Evolutionary conservation across 371 early-diverging fungal genomes (phyloP).

Genomic region (Capniomyces stellatus): DNA sequence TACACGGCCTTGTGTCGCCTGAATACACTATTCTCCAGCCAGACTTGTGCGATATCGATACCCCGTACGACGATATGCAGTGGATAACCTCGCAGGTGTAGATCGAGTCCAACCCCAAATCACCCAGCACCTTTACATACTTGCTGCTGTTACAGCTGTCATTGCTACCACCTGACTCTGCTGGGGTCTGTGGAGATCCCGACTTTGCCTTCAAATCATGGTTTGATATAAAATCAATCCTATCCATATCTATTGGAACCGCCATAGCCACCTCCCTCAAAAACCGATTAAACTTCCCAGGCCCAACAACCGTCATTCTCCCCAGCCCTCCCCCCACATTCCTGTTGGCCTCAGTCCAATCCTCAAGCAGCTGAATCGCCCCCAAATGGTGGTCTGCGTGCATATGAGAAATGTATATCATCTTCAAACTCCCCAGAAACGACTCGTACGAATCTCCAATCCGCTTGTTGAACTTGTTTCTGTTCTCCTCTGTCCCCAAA

Average conservation of each 20-base stretch:
- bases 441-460: conserved; percentile 9
- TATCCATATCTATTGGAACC: conserved; percentile 30
- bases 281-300: conserved; percentile 29
- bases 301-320: conserved; percentile 31
- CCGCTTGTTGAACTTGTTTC: conserved; percentile 4
- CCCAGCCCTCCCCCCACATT: too few species aligned
- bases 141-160: background rate
- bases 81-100: conserved; percentile 57
- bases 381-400: conserved; percentile 99
- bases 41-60: conserved; percentile 39
- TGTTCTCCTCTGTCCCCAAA: conserved; percentile 31
- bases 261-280: conserved; percentile 30
- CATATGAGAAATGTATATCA: conserved; percentile 81
- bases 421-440: conserved; percentile 28
- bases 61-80: conserved; percentile 59
- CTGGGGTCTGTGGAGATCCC: background rate
- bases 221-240: conserved; percentile 19
- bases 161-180: background rate
- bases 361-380: conserved; percentile 42
- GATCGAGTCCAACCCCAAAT: conserved; percentile 31
- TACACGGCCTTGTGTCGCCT: conserved; percentile 92
- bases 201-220: conserved; percentile 6
- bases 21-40: conserved; percentile 61
- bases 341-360: conserved; percentile 30
- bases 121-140: conserved; percentile 18